A percentile compares a stretch with the other conserved stretches of the same genome.
Evolutionary conservation across 2,329 filamentous ascomycete genomes (phyloP).

Genomic region (Drechslerella dactyloides): DNA sequence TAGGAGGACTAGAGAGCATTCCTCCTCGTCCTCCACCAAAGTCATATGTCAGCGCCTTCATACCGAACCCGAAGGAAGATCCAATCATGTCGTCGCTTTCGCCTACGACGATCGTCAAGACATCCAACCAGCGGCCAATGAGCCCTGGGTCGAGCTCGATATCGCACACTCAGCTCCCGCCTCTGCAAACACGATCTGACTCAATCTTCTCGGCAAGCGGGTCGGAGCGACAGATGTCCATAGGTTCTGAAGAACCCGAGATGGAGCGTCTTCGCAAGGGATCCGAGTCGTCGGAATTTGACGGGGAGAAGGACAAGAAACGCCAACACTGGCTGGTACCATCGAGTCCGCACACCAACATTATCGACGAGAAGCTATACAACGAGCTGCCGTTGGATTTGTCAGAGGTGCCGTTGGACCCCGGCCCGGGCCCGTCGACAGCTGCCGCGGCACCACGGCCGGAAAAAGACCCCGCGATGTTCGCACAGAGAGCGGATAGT

Average conservation of each 20-base stretch:
- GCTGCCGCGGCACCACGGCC: conserved; percentile 44
- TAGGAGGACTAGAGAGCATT: conserved; percentile 45
- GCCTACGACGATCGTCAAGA: conserved; percentile 46
- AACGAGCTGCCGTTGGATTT: conserved; percentile 40
- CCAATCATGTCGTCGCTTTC: conserved; percentile 49
- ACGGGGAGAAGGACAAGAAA: conserved; percentile 45
- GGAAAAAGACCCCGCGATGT: conserved; percentile 15
- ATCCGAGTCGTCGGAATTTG: conserved; percentile 38
- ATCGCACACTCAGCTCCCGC: conserved; percentile 32
- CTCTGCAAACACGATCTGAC: conserved; percentile 37
- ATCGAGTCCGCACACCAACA: conserved; percentile 42
- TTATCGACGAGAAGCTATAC: conserved; percentile 48
- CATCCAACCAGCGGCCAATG: conserved; percentile 31
- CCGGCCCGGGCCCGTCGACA: conserved; percentile 35
- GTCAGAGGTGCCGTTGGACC: conserved; percentile 38
- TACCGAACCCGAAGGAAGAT: conserved; percentile 45
- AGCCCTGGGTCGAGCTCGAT: conserved; percentile 35
- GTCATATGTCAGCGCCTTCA: conserved; percentile 33
- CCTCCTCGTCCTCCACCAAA: conserved; percentile 47
- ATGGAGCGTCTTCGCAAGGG: conserved; percentile 30
- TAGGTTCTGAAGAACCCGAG: conserved; percentile 22
- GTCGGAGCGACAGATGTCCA: conserved; percentile 29
- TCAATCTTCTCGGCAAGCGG: conserved; percentile 19
- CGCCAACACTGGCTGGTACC: conserved; percentile 46
- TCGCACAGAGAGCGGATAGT: conserved; percentile 17